Evolutionary conservation across 139 green algal genomes (phyloP), one percentile per base, ranked within the genome.

Genomic region (Chlorella sp.): DNA sequence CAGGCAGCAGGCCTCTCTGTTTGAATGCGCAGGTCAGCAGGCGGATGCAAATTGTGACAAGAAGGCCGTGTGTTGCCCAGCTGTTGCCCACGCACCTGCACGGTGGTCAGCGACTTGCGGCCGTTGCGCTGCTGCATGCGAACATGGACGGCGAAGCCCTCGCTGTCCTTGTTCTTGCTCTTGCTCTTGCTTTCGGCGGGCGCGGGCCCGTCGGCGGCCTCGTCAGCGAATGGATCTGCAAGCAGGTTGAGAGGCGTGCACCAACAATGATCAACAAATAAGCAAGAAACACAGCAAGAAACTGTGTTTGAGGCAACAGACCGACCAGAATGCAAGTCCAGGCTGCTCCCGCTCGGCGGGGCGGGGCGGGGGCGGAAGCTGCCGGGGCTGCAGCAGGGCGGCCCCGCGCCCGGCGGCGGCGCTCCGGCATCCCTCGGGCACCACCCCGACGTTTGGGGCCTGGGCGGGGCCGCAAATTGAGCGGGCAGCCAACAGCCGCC

Each of bases 111-210:
- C 37, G 89, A 97, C 93, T 99, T 99, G 79, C 96, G 96, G 87
- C 98, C 98, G 95, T 99, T 99, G 85, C 98, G 94, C 92, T 99
- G 98, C 93, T 99, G 98, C 40, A 99, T 94, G 66, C 98, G 71
- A 40, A 99, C 96, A 90, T 99, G 97, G n/a, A 99, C 96, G 92
- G 96, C 84, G 64, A 88, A 96, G 60, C 95, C 89, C 66, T 95
- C 92, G 26, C 42, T 42, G 66, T 92, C 91, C 22, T 37, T 39
- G 21, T 57, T 81, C 39, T 94, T 76, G 32, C 66, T 81, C 40
- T 93, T 92, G 19, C 61, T 87, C 39, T 85, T 78, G 39, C 39
- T 82, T 3, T 86, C 89, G 36, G 75, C 91, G 60, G 81, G 40
- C 61, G 34, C 68, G 64, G 85, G 84, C 4, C 68, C 84, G 64